Base-by-base conservation (phyloP, 768 basidiomycete genomes). In the Candolleomyces efflorescens region DNA sequence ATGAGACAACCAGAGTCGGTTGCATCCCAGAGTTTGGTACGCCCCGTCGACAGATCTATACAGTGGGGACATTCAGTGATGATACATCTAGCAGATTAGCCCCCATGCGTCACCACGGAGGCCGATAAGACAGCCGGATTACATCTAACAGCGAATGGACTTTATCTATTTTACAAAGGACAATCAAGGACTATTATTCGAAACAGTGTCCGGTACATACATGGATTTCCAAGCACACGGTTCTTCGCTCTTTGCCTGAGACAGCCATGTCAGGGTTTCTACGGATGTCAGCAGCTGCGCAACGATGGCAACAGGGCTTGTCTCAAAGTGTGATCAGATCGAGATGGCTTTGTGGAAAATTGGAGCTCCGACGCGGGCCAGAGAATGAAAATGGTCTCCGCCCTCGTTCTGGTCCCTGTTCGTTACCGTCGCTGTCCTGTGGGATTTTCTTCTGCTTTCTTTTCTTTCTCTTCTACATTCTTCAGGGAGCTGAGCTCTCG, bases 401-500 rank as follows among this genome's bases (percentile, higher is more conserved):
- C 7, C n/a, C n/a, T 48, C n/a, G n/a, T 27, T 39, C 51, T 22
- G 20, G 38, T 53, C 10, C 58, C 18, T 51, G 26, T 59, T 59
- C 58, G 58, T 59, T 54, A 50, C 58, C 56, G 56, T 53, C 39
- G 56, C 37, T 52, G 22, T 56, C 7, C n/a, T n/a, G 32, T 36
- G 41, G 51, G 48, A 27, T 26, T 32, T 11, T 54, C 43, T 49
- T 41, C 10, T 47, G 39, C 36, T 43, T 38, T 56, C 58, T 61
- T 51, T 44, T 38, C 59, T 46, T 38, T 47, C 50, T 50, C 50
- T 59, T 58, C 36, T 47, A 59, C 53, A 54, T 20, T 47, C 36
- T 57, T 53, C 47, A 15, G 53, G 58, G 58, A 60, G 59, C 60
- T 58, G 60, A 38, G 44, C 60, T 64, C 61, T 59, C 53, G 12